Conservation (phyloP, 495 filamentous ascomycete genomes). For the Darksidea phi region DNA sequence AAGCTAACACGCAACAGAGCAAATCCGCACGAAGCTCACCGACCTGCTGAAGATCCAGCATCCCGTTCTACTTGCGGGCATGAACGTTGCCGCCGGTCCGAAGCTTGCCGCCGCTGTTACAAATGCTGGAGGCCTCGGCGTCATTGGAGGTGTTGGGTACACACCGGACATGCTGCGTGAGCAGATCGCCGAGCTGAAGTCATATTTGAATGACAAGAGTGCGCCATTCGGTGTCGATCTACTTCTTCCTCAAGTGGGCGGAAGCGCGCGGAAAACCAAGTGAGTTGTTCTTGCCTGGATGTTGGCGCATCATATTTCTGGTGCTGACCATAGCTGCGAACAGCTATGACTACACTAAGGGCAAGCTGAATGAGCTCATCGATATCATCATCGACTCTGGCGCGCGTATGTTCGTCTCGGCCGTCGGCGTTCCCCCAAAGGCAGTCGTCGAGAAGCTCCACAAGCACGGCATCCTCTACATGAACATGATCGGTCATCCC, state of each 20-base stretch:
- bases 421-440: conserved; percentile 90
- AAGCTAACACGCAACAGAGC: conserved; percentile 53
- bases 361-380: conserved; percentile 88
- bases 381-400: conserved; percentile 89
- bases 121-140: conserved; percentile 93
- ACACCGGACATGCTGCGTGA: conserved; percentile 95
- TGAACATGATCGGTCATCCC: conserved; percentile 99
- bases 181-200: conserved; percentile 92
- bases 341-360: conserved; percentile 98
- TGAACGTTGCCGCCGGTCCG: conserved; percentile 98
- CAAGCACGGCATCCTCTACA: conserved; percentile 83
- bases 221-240: conserved; percentile 99
- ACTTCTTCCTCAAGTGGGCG: conserved; percentile 90
- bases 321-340: conserved; percentile 17
- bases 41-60: conserved; percentile 97
- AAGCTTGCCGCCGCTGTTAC: conserved; percentile 96
- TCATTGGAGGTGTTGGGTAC: conserved; percentile 95
- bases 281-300: conserved; percentile 46
- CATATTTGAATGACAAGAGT: conserved; percentile 84
- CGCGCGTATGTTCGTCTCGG: conserved; percentile 91
- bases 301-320: no score
- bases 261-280: conserved; percentile 92
- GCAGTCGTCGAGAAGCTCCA: conserved; percentile 86
- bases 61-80: conserved; percentile 91
- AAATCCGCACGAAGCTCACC: conserved; percentile 83